Evolutionary conservation across 495 filamentous ascomycete species (phyloP), one percentile per base, ranked within the genome.

Genomic region (Penicillium salamii): DNA sequence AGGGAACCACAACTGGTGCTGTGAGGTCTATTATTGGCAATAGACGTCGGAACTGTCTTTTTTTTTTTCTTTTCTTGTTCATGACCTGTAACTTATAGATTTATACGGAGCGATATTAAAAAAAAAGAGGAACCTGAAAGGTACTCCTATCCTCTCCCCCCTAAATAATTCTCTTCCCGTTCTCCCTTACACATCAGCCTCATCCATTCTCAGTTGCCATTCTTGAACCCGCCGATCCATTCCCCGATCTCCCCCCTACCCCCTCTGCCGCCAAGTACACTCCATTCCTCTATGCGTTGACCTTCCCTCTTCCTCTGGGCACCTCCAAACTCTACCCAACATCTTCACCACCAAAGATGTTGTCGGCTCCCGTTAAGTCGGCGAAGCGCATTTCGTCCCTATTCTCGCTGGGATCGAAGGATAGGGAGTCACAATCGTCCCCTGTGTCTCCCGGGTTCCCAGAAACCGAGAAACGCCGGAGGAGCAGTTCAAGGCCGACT

Each of bases 381-480:
- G 71, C 73, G 50, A 72, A 74, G 66, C 73, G 73, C 52, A 75
- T 77, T 42, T 75, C 72, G 9, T 77, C 73, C 32, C 67, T 77
- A 24, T 74, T 77, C 46, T 73, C 72, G 23, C 42, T 75, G 55
- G 62, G 70, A 7, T 66, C 66, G 36, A 68, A 67, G 52, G 69
- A 77, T 36, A 58, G 66, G 3, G 58, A 50, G 38, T 57, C 69
- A 4, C 58, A 35, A 18, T 26, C 34, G 2, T 59, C 59, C 1
- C 37, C 53, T 8, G 31, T 20, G 7, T 20, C 55, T 8, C 3
- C 43, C 43, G 59, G n/a, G 19, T 44, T 20, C 45, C 65, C 11
- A 53, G 62, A 17, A 58, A 65, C 40, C 49, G 49, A 42, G 7
- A 39, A 38, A 6, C 58, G 59, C 17, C 63, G 43, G 21, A 63